These are phyloP conservation scores for Camellia japonica DNA, from an alignment of 148 eudicot genomes.

Conservation along the genomic window DNA sequence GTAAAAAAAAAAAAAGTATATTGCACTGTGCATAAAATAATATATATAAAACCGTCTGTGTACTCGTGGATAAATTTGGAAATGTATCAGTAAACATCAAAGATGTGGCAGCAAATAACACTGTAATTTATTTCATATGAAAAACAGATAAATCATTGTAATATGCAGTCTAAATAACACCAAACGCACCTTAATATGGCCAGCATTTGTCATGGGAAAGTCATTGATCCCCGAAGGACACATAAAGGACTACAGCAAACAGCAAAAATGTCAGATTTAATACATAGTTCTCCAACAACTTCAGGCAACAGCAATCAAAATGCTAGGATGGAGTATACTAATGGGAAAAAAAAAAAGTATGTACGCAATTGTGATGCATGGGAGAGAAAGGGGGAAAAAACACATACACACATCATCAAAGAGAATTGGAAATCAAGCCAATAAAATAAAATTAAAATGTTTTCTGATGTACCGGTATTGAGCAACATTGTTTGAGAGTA, in stretches of 20 bases:
- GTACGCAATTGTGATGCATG: neutral
- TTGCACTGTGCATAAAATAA: neutral
- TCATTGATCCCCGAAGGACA: constrained; percentile 97
- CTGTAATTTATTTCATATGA: neutral
- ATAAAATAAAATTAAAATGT: neutral
- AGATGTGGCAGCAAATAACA: neutral
- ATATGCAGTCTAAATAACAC: neutral
- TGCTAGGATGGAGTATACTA: neutral
- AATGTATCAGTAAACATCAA: neutral
- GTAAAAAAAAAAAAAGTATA: neutral
- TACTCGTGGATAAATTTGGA: neutral
- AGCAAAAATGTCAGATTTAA: constrained; percentile 9
- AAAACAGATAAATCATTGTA: neutral
- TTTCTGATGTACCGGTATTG: neutral
- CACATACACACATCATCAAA: neutral
- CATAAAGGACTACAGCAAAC: constrained; percentile 80
- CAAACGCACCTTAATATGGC: constrained; percentile 71
- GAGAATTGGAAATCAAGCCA: neutral
- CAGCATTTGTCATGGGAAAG: constrained; percentile 89
- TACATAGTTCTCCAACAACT: neutral
- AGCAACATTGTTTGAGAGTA: constrained; percentile 4
- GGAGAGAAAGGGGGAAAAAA: neutral
- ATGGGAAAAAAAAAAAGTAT: no score
- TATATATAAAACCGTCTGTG: neutral
- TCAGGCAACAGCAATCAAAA: neutral